A percentile compares a stretch with the other conserved stretches of the same genome.
Conservation (phyloP, 495 filamentous ascomycete species). For the Bacidia gigantensis region DNA sequence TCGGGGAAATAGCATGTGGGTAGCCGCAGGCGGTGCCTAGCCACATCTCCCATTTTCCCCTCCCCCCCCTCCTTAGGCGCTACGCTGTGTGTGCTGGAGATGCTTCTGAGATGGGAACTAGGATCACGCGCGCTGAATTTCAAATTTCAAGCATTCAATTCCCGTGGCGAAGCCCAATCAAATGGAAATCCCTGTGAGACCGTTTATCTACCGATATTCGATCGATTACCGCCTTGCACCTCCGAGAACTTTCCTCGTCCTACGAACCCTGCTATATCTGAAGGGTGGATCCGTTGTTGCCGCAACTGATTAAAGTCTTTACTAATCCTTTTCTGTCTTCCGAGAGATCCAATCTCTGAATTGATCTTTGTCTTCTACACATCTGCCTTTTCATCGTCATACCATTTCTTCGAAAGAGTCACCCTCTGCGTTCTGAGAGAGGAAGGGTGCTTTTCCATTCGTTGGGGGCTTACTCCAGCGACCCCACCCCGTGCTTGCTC, state of each 20-base stretch:
- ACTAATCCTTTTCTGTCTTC: not conserved
- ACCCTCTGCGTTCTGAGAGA: not conserved
- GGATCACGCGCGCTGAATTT: not conserved
- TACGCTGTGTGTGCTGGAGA: not conserved
- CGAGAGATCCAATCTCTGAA: not conserved
- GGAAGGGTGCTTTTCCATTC: not conserved
- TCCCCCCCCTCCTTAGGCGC: not conserved
- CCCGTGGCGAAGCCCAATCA: not conserved
- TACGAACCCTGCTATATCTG: not conserved
- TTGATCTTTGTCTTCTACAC: not conserved
- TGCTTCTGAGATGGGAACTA: not conserved
- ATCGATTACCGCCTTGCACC: not conserved
- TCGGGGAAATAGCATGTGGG: not conserved
- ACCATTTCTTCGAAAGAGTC: not conserved
- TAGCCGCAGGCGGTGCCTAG: not conserved
- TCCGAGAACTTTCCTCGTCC: not conserved
- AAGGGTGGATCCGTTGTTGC: not conserved
- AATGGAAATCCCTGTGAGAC: not conserved
- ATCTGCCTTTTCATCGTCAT: not conserved
- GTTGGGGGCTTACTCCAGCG: not conserved
- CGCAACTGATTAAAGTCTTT: not conserved
- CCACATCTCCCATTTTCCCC: not conserved
- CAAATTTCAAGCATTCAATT: not conserved
- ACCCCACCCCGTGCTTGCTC: not conserved
- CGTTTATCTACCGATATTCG: not conserved